Conservation (phyloP, 192 early-diverging fungal species). For the Backusella mclennaniae region DNA sequence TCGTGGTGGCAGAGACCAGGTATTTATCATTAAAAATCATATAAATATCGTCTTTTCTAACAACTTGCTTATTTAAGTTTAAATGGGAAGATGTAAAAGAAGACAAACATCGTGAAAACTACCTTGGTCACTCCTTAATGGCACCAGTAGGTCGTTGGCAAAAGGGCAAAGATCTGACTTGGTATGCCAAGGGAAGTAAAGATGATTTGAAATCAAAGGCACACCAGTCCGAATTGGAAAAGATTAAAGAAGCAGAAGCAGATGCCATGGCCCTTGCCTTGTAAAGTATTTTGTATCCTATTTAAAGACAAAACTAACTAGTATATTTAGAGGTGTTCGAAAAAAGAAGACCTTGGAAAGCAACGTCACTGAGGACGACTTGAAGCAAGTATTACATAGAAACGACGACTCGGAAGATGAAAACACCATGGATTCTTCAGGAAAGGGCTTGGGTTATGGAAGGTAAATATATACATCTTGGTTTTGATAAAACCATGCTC, state of each 20-base stretch:
- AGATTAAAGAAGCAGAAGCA: slow-evolving; percentile 59
- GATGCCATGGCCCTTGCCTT: slow-evolving; percentile 58
- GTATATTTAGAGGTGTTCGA: slow-evolving; percentile 38
- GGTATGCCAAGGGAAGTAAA: slow-evolving; percentile 67
- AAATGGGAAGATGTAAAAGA: slow-evolving; percentile 61
- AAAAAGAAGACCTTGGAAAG: slow-evolving; percentile 40
- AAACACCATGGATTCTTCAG: slow-evolving; percentile 18
- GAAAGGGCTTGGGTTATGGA: slow-evolving; percentile 35
- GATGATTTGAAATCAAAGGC: slow-evolving; percentile 20
- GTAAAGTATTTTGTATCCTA: slow-evolving; percentile 27
- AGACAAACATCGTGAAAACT: slow-evolving; percentile 79
- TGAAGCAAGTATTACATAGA: slow-evolving; percentile 42
- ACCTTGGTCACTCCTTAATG: slow-evolving; percentile 77
- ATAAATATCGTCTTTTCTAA: not conserved
- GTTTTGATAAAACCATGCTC: not conserved
- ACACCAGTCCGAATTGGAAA: slow-evolving; percentile 40
- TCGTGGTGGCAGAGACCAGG: slow-evolving; percentile 38
- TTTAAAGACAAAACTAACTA: not conserved
- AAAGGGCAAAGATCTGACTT: slow-evolving; percentile 64
- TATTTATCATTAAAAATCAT: not conserved
- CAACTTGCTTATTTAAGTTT: slow-evolving; percentile 34
- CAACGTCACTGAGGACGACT: slow-evolving; percentile 47
- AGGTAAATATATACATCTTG: slow-evolving; percentile 16
- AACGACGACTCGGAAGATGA: slow-evolving; percentile 26
- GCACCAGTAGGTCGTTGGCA: slow-evolving; percentile 83